Evolutionary conservation across 768 basidiomycete genomes (phyloP), one percentile per base, ranked within the genome.

Genomic region (Mycena rebaudengoi): DNA sequence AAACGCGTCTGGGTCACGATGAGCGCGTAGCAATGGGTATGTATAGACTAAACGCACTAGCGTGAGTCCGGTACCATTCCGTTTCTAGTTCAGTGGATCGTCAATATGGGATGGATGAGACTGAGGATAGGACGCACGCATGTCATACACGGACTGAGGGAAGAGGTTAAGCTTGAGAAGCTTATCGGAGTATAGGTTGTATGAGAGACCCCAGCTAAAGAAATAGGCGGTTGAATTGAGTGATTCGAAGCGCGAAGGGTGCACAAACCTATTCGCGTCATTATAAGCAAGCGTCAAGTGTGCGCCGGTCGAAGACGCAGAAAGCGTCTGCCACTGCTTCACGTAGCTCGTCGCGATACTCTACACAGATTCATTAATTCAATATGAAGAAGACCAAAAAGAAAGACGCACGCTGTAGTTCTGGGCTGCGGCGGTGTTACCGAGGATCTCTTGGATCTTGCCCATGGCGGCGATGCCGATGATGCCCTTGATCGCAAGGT

Each of bases 401-500:
- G n/a, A n/a, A n/a, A n/a, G n/a, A 18, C 54, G 26, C 32, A 63
- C 80, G 44, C 79, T 82, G 60, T 85, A 86, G 62, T 82, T 82
- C 8, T 70, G 68, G 40, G 76, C 76, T 59, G 73, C 76, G 5
- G 67, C 66, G 1, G 69, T 70, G 54, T 84, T 74, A 0, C 84
- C 85, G n/a, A 85, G 66, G 16, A 84, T 69, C 2, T 72, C 62
- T 5, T 82, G 80, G 33, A 91, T 86, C 62, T 85, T 75, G 5
- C 85, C 79, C 87, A 91, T 89, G 2, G 87, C 88, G 60, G 84
- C 77, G 70, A 91, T 88, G 13, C 87, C 89, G 45, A 90, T 76
- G 60, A 90, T 88, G 26, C 89, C 90, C 67, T 91, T 91, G 74
- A 90, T 86, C 4, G 89, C 89, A 28, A 90, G 79, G 68, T 90